Base-by-base conservation (phyloP, 1,284 basidiomycete genomes). In the Fomes fomentarius region DNA sequence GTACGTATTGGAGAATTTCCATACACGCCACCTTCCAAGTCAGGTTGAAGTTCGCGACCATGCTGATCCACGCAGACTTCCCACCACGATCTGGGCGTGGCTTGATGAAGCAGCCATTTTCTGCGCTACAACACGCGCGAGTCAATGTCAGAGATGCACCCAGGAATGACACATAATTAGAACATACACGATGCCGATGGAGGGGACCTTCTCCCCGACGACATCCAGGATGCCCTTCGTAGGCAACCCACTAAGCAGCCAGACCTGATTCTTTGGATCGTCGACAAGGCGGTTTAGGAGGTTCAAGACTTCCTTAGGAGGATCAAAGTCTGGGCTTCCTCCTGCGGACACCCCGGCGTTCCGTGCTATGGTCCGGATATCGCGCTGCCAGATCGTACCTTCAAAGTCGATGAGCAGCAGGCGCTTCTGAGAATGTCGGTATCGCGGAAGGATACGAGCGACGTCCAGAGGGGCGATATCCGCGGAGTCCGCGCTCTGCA, bases 21-120 rank as follows among this genome's bases (percentile, higher is more conserved):
- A 90, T 70, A 67, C 91, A 93, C 0, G 88, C 77, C 10, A 71
- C 75, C 71, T 91, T 93, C 92, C 92, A 94, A 1, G 82, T 82
- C 66, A 92, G 71, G 67, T 93, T 90, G 60, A 88, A 81, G 64
- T 89, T 89, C 3, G 83, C 77, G 6, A 94, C 88, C 77, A 93
- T 88, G 62, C 84, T 88, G 53, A 90, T 81, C 93, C 93, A 94
- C 52, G 72, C 63, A 8, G 70, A 69, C 30, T 68, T 68, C 52
- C 52, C 68, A 67, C 65, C 71, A 40, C 74, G 74, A 1, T 64
- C 67, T 9, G 74, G 65, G 22, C 74, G 73, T 26, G 85, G 81
- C 74, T 85, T 88, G 67, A 94, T 82, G 67, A 86, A 93, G 71
- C 93, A 95, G 1, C 93, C 93, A 58, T 94, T 93, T 74, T 95